These are phyloP conservation scores for Candida quercuum DNA, from an alignment of 805 yeast genomes.

Conservation along the genomic window DNA sequence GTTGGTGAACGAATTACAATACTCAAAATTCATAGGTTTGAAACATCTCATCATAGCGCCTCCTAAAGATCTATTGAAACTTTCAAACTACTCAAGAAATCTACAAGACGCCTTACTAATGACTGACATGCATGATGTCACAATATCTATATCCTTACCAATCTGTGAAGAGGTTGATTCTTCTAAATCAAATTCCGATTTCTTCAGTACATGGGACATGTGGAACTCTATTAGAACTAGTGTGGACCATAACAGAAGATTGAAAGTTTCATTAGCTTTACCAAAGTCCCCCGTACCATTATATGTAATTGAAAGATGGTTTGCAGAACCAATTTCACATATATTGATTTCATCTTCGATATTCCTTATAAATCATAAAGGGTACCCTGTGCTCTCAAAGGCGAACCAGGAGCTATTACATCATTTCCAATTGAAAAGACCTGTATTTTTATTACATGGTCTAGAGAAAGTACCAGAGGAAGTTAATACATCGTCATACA, in stretches of 20 bases:
- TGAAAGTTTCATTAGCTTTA: conserved; percentile 71
- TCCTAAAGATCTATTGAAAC: conserved; percentile 50
- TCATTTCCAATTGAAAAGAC: conserved; percentile 35
- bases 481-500: conserved; percentile 31
- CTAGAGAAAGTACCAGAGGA: conserved; percentile 34
- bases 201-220: conserved; percentile 64
- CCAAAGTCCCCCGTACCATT: conserved; percentile 55
- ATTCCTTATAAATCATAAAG: conserved; percentile 53
- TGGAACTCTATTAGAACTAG: conserved; percentile 62
- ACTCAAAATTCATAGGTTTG: conserved; percentile 56
- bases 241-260: conserved; percentile 46
- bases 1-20: conserved; percentile 49
- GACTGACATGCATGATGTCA: conserved; percentile 21
- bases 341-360: conserved; percentile 49
- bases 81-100: conserved; percentile 44
- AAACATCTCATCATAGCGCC: conserved; percentile 55
- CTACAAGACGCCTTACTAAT: conserved; percentile 29
- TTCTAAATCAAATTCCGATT: conserved; percentile 30
- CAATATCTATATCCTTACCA: conserved; percentile 42
- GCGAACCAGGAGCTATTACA: conserved; percentile 45
- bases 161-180: conserved; percentile 38
- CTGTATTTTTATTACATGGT: conserved; percentile 50
- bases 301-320: conserved; percentile 53
- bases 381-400: conserved; percentile 60
- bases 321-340: conserved; percentile 60